Evolutionary conservation across 2,329 filamentous ascomycete genomes (phyloP).

Genomic region (Ramichloridium luteum): DNA sequence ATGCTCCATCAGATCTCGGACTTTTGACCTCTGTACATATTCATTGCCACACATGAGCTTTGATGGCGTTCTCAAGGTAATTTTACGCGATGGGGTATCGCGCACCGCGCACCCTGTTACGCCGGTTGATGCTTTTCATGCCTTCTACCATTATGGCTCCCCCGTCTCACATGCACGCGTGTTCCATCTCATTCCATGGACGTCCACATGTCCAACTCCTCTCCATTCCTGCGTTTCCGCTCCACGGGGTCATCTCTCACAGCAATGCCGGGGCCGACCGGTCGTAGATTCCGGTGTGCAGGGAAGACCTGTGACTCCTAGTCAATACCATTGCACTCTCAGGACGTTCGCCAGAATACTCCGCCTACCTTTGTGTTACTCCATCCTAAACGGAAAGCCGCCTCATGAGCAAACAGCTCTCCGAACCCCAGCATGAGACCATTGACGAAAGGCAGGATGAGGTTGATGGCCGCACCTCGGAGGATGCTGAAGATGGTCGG

Average conservation of each 20-base stretch:
- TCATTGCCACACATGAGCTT: too few species aligned
- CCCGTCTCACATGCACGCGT: too few species aligned
- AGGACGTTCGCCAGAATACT: too few species aligned
- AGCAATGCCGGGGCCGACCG: constrained; percentile 74
- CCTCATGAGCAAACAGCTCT: constrained; percentile 91
- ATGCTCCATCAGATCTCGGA: too few species aligned
- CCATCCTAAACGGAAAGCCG: constrained; percentile 88
- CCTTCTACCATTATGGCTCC: too few species aligned
- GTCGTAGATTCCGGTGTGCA: constrained; percentile 46
- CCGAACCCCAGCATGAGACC: constrained; percentile 97
- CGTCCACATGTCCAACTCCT: constrained; percentile 53
- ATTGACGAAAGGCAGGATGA: constrained; percentile 92
- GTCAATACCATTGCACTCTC: neutral
- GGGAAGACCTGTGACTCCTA: constrained; percentile 42
- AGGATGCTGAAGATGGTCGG: constrained; percentile 78
- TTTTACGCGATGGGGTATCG: too few species aligned
- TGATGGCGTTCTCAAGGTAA: too few species aligned
- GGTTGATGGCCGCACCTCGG: constrained; percentile 83
- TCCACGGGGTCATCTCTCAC: constrained; percentile 54
- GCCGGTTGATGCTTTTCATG: too few species aligned
- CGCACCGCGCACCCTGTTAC: too few species aligned
- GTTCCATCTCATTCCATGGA: constrained; percentile 65
- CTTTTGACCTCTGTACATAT: too few species aligned
- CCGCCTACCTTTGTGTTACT: constrained; percentile 71
- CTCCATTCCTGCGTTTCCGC: constrained; percentile 38